phyloP scores from a whole-genome alignment of 805 yeast genomes.

The Metschnikowia matae region DNA sequence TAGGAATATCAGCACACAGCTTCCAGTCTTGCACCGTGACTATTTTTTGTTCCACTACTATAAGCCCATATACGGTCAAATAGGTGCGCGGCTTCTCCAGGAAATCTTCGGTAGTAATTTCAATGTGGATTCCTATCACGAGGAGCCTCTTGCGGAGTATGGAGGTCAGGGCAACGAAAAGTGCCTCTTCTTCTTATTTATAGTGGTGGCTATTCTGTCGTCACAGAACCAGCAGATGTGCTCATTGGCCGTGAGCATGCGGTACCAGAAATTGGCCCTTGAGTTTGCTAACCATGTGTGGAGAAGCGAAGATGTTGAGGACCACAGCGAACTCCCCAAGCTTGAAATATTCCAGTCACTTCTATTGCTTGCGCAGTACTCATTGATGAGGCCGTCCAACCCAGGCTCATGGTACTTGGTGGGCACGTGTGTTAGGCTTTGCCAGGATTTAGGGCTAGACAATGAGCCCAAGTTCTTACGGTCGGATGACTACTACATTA shows the following conservation, averaged over 20 bases:
- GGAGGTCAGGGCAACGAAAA: conserved; percentile 2
- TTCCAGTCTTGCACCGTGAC: conserved; percentile 17
- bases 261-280: conserved; percentile 12
- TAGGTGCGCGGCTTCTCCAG: conserved; percentile 1
- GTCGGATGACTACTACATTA: conserved; percentile 2
- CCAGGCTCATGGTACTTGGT: conserved; percentile 20
- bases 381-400: conserved; percentile 18
- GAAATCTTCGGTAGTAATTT: conserved; percentile 4
- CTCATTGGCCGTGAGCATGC: conserved; percentile 7
- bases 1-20: conserved; percentile 10
- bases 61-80: conserved; percentile 13
- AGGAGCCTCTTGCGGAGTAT: neutral
- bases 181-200: conserved; percentile 15
- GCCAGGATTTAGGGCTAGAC: conserved; percentile 17
- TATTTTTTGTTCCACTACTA: conserved; percentile 13
- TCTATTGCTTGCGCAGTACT: conserved; percentile 17
- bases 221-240: conserved; percentile 14
- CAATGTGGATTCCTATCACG: neutral
- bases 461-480: conserved; percentile 6
- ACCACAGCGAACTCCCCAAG: conserved; percentile 5
- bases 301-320: conserved; percentile 3
- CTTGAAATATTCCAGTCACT: conserved; percentile 17
- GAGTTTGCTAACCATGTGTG: conserved; percentile 12
- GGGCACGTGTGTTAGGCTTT: conserved; percentile 15
- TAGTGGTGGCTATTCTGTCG: conserved; percentile 17